Percentiles rank a stretch among this genome's conserved stretches.
phyloP scores from a whole-genome alignment of 495 filamentous ascomycete species.

The Penicillium pulvis region DNA sequence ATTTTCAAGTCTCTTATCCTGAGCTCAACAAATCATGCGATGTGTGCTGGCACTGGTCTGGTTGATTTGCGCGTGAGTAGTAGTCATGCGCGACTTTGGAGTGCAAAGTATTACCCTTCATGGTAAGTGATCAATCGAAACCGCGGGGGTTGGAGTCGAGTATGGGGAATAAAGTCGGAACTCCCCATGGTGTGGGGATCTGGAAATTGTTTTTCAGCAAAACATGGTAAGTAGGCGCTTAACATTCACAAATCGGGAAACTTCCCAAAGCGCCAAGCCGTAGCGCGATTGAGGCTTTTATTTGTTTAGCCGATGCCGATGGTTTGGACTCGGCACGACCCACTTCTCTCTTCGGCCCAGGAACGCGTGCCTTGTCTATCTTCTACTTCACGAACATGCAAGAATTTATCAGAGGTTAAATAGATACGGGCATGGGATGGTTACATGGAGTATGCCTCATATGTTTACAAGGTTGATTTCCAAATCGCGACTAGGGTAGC shows the following conservation, averaged over 20 bases:
- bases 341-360: conserved; percentile 8
- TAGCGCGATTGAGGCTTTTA: conserved; percentile 11
- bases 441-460: too few species aligned
- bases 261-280: conserved; percentile 1
- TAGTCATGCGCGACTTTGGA: not conserved
- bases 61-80: not conserved
- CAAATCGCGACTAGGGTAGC: not conserved
- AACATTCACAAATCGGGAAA: conserved; percentile 15
- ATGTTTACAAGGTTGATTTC: not conserved
- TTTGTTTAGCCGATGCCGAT: conserved; percentile 13
- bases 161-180: conserved; percentile 6
- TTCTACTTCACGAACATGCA: not conserved
- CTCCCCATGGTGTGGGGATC: not conserved
- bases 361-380: conserved; percentile 3
- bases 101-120: conserved; percentile 16
- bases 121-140: conserved; percentile 6
- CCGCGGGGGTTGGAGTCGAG: conserved; percentile 11
- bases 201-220: not conserved
- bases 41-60: conserved; percentile 4
- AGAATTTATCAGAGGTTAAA: not conserved
- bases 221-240: conserved; percentile 7
- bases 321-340: conserved; percentile 12
- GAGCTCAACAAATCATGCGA: conserved; percentile 15
- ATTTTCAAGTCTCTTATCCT: conserved; percentile 6
- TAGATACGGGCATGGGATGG: not conserved